Evolutionary conservation across 768 basidiomycete genomes (phyloP), one percentile per base, ranked within the genome.

Genomic region (Hypholoma sublateritium): DNA sequence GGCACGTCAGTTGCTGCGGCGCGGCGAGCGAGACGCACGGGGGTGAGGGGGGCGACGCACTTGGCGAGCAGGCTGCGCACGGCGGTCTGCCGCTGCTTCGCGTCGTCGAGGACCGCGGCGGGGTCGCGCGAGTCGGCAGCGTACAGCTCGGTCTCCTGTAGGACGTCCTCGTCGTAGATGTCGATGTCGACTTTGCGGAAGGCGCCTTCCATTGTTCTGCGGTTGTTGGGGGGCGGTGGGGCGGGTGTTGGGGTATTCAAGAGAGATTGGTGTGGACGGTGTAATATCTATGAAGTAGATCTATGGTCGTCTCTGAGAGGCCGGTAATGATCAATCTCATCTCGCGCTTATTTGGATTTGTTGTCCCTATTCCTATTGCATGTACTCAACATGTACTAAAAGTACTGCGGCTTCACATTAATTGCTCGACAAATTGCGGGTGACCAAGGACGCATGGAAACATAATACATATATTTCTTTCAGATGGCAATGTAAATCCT

Each of bases 101-200:
- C 85, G 54, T 95, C 93, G 41, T 77, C 80, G 49, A 93, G 70
- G 25, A 88, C 87, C 58, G 89, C 86, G 0, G 81, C 76, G 2
- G 94, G 87, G 48, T 85, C 84, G 51, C 94, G 79, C 6, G 92
- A 88, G 68, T 98, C 95, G 2, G 89, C 81, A 28, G 91, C 89
- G 69, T 88, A 95, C 25, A 98, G 83, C 62, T 96, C 94, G 14
- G 83, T 83, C 57, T 95, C 91, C 44, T 87, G 82, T 6, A 98
- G 74, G 21, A 86, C 82, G 65, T 98, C 96, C 71, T 98, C 96
- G 69, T 98, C 96, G 75, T 86, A 93, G 39, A 77, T 80, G 75
- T 98, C 96, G 67, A 98, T 89, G 76, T 98, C 88, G 74, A 97
- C 93, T 74, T 95, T 95, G 65, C 95, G 81, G 73, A 94, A 97